Percentiles rank a stretch among this genome's conserved stretches.
Evolutionary conservation across 202 grass and related monocot species (phyloP).

Genomic region (Elaeis oleifera): DNA sequence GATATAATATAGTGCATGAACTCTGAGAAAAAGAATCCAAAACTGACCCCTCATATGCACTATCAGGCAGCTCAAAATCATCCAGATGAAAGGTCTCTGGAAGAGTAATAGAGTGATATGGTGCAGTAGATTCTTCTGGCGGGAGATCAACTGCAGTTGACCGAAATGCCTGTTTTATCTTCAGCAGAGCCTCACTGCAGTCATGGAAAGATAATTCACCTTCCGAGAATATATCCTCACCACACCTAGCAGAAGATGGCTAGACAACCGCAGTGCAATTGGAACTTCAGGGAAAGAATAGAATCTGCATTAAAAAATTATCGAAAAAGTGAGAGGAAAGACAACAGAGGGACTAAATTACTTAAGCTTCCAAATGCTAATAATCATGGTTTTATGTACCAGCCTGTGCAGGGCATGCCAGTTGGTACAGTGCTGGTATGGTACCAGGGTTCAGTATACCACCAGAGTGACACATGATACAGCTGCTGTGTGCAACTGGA

Average conservation of each 20-base stretch:
- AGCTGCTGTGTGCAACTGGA: too few species aligned
- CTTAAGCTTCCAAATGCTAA: too few species aligned
- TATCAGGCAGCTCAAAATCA: conserved; percentile 96
- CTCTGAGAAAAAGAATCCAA: conserved; percentile 7
- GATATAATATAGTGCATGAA: too few species aligned
- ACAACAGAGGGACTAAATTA: too few species aligned
- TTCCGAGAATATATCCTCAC: conserved; percentile 99
- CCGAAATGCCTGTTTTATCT: conserved; percentile 99
- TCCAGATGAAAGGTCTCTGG: conserved; percentile 99
- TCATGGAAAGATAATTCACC: conserved; percentile 99
- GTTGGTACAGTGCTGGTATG: too few species aligned
- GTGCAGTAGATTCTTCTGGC: conserved; percentile 97
- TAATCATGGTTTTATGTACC: too few species aligned
- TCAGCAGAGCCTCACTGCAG: conserved; percentile 93
- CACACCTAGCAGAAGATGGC: conserved; percentile 96
- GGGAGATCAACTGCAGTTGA: conserved; percentile 92
- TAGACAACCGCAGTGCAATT: conserved; percentile 94
- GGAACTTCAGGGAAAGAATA: conserved; percentile 97
- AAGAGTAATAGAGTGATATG: conserved; percentile 98
- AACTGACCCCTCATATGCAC: conserved; percentile 77
- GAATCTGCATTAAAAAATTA: conserved; percentile 55
- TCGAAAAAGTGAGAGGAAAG: too few species aligned
- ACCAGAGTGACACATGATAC: too few species aligned
- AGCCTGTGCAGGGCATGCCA: too few species aligned
- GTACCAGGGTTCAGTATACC: too few species aligned